Evolutionary conservation across 2,329 filamentous ascomycete species (phyloP).

Genomic region (Penicillium thymicola): DNA sequence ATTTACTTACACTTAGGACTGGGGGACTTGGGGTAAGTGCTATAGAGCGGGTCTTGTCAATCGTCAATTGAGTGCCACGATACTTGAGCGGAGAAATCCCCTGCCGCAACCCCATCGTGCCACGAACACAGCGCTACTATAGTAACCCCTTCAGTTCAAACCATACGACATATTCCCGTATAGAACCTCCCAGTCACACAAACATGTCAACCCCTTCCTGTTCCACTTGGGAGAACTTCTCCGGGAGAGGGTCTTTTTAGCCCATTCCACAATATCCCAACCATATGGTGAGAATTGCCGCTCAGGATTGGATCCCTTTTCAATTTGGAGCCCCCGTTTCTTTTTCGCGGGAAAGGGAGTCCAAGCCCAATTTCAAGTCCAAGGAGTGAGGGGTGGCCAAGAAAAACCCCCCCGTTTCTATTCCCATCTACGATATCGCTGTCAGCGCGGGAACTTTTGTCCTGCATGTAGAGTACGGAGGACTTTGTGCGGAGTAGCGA

Average conservation of each 20-base stretch:
- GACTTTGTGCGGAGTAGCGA: background rate
- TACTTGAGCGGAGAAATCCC: background rate
- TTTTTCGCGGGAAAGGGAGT: background rate
- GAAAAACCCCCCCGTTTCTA: background rate
- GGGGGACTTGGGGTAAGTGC: background rate
- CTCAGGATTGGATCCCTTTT: background rate
- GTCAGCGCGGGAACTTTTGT: constrained; percentile 10
- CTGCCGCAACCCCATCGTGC: background rate
- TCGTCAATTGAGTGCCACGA: constrained; percentile 8
- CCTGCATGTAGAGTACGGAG: background rate
- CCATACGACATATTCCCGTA: background rate
- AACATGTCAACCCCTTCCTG: background rate
- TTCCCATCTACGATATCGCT: background rate
- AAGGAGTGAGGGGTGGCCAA: constrained; percentile 8
- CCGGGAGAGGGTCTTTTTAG: constrained; percentile 1
- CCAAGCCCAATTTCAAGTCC: background rate
- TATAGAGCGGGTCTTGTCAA: constrained; percentile 2
- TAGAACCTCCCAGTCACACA: background rate
- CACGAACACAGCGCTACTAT: constrained; percentile 3
- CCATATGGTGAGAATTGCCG: background rate
- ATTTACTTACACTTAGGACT: background rate
- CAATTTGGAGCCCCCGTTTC: background rate
- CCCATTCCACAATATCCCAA: constrained; percentile 9
- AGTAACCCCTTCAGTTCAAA: background rate
- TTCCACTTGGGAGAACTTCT: background rate